These are phyloP conservation scores for Leccinum cinnamomeum DNA, from an alignment of 1,284 basidiomycete species.

Conservation along the genomic window DNA sequence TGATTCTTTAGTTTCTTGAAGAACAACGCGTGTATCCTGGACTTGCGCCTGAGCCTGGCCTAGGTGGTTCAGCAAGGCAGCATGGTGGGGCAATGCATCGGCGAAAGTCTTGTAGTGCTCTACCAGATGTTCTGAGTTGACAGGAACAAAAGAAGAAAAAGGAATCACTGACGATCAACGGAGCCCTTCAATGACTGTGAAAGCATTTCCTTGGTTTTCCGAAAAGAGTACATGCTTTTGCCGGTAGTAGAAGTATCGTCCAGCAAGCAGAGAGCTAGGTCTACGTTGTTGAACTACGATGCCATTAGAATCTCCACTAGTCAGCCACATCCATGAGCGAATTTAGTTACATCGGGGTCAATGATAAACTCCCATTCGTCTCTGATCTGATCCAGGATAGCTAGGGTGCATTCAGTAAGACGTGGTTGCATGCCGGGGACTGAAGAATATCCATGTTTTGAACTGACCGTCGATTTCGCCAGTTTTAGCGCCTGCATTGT, in stretches of 20 bases:
- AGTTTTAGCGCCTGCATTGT: slow-evolving; percentile 52
- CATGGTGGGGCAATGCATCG: slow-evolving; percentile 85
- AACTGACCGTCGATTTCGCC: slow-evolving; percentile 77
- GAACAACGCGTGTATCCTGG: slow-evolving; percentile 62
- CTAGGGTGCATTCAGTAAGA: slow-evolving; percentile 40
- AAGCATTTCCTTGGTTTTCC: slow-evolving; percentile 70
- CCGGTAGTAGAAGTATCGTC: slow-evolving; percentile 67
- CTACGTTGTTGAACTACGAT: slow-evolving; percentile 84
- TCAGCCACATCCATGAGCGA: neutral
- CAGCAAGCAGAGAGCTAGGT: slow-evolving; percentile 84
- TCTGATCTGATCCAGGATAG: slow-evolving; percentile 80
- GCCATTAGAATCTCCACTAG: neutral
- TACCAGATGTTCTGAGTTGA: slow-evolving; percentile 31
- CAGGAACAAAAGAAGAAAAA: slow-evolving; percentile 6
- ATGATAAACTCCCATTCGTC: slow-evolving; percentile 90
- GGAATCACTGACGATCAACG: slow-evolving; percentile 67
- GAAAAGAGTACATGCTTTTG: slow-evolving; percentile 75
- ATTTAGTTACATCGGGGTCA: slow-evolving; percentile 69
- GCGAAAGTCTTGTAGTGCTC: slow-evolving; percentile 93
- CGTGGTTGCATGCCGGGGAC: neutral
- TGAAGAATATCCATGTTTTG: slow-evolving; percentile 6
- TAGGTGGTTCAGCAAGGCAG: slow-evolving; percentile 70
- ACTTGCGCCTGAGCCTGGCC: slow-evolving; percentile 73
- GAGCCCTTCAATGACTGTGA: slow-evolving; percentile 80
- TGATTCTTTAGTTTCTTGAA: slow-evolving; percentile 80